Evolutionary conservation across 257 asterid species (phyloP).

Genomic region (Marsdenia floribunda): DNA sequence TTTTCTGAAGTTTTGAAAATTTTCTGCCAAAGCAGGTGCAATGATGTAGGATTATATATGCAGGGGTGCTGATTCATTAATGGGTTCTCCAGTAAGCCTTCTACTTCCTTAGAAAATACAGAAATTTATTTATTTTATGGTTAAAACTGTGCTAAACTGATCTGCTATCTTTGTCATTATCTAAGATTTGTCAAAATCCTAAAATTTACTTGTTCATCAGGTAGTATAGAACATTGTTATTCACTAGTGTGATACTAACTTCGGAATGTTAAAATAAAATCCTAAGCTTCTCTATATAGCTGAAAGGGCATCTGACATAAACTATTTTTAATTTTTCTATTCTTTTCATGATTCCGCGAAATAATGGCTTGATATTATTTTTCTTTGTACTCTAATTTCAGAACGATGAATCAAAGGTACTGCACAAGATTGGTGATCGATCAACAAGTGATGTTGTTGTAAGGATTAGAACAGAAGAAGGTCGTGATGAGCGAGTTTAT

Average conservation of each 20-base stretch:
- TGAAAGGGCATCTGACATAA: background rate
- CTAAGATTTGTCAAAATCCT: background rate
- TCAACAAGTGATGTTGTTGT: slow-evolving; percentile 78
- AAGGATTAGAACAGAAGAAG: slow-evolving; percentile 68
- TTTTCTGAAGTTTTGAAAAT: background rate
- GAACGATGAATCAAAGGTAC: slow-evolving; percentile 35
- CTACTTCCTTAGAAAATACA: slow-evolving; percentile 15
- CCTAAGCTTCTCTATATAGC: background rate
- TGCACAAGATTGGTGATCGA: slow-evolving; percentile 62
- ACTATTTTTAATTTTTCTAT: background rate
- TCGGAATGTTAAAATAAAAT: background rate
- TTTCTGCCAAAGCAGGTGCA: slow-evolving; percentile 11
- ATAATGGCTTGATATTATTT: slow-evolving; percentile 10
- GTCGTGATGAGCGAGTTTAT: slow-evolving; percentile 84
- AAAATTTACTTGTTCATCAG: background rate
- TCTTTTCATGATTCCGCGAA: background rate
- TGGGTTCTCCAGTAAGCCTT: slow-evolving; percentile 55
- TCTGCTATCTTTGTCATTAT: background rate
- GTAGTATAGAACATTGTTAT: background rate
- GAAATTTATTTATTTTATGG: background rate
- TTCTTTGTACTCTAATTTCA: slow-evolving; percentile 23
- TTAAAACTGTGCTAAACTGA: background rate
- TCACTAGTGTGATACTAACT: background rate
- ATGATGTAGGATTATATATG: background rate
- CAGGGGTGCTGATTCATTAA: slow-evolving; percentile 12